phyloP scores from a whole-genome alignment of 129 eudicot species.

The Pittosporum tobira region DNA sequence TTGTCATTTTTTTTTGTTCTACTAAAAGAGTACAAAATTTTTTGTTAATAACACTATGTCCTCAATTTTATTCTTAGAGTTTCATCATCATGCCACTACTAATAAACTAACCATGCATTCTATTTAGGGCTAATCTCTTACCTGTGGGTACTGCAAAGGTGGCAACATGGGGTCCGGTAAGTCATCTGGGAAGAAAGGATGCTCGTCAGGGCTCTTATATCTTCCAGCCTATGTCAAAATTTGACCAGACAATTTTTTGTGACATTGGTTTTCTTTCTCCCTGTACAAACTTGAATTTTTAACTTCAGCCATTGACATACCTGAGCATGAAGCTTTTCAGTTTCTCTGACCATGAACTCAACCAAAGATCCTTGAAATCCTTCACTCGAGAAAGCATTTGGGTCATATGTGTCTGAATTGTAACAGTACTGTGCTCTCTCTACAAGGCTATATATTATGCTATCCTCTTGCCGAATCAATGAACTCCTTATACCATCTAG shows the following conservation, averaged over 20 bases:
- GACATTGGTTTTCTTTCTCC: not conserved
- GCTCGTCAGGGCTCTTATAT: constrained; percentile 87
- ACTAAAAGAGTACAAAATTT: too few species aligned
- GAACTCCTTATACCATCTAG: constrained; percentile 76
- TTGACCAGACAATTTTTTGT: constrained; percentile 13
- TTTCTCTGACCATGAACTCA: constrained; percentile 82
- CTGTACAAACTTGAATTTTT: constrained; percentile 5
- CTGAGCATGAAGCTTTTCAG: constrained; percentile 89
- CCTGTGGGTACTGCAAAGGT: constrained; percentile 83
- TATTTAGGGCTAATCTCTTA: constrained; percentile 16
- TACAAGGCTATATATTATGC: constrained; percentile 76
- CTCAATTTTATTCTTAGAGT: too few species aligned
- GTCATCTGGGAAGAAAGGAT: constrained; percentile 79
- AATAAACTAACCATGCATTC: too few species aligned
- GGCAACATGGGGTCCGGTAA: constrained; percentile 82
- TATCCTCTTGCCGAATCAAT: constrained; percentile 83
- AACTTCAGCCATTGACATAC: constrained; percentile 22
- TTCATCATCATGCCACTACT: too few species aligned
- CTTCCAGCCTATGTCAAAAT: constrained; percentile 62
- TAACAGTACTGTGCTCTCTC: constrained; percentile 90
- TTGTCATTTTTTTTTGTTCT: too few species aligned
- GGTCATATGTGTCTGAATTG: constrained; percentile 76
- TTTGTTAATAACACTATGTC: too few species aligned
- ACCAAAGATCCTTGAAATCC: constrained; percentile 78
- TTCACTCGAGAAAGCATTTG: constrained; percentile 56